A percentile compares a stretch with the other conserved stretches of the same genome.
These are phyloP conservation scores for Colletotrichum camelliae DNA, from an alignment of 2,329 filamentous ascomycete species.

Conservation along the genomic window DNA sequence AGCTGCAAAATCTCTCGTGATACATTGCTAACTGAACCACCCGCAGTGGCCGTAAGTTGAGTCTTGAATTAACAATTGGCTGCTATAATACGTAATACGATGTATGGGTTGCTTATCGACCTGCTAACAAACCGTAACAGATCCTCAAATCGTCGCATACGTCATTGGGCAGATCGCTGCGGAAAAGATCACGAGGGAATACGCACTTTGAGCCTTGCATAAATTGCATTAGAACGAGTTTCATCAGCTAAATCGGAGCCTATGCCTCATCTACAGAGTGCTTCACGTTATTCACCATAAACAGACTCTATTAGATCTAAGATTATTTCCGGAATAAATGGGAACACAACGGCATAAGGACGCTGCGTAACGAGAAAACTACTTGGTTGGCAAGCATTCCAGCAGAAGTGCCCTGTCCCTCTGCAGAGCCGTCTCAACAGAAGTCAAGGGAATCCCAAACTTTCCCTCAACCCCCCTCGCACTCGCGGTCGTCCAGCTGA, in stretches of 20 bases:
- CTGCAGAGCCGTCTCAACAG: slow-evolving; percentile 28
- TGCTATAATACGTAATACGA: fast-evolving
- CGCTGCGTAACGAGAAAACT: background rate
- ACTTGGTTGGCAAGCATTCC: slow-evolving; percentile 18
- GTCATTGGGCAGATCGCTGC: background rate
- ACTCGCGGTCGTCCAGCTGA: background rate
- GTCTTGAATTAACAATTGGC: fast-evolving
- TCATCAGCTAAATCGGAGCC: background rate
- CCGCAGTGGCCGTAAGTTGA: background rate
- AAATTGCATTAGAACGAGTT: background rate
- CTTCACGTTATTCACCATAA: fast-evolving
- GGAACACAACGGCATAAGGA: background rate
- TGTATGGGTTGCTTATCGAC: background rate
- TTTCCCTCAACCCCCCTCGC: slow-evolving; percentile 24
- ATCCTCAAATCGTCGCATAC: slow-evolving; percentile 8
- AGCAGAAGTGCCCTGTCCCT: slow-evolving; percentile 25
- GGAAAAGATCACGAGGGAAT: background rate
- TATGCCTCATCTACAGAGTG: fast-evolving
- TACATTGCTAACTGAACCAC: background rate
- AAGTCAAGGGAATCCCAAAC: slow-evolving; percentile 34
- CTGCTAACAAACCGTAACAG: fast-evolving
- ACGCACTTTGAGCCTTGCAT: background rate
- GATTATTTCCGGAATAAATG: fast-evolving
- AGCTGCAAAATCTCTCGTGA: fast-evolving
- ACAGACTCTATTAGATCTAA: background rate